Evolutionary conservation across 306 rosid species (phyloP).

Genomic region (Malus fusca): DNA sequence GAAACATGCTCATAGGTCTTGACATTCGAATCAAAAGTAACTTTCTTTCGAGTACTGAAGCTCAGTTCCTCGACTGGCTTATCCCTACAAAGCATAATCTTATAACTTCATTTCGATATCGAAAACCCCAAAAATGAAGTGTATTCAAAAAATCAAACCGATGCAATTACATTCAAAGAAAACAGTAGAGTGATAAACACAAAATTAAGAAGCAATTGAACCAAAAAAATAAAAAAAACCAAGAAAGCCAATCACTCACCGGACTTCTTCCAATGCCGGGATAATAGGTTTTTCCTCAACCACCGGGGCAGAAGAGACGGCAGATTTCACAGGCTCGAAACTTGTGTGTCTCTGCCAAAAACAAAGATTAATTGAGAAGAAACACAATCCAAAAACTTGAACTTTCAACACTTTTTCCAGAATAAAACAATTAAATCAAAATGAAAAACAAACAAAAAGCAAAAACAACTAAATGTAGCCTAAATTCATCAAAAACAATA

Average conservation of each 20-base stretch:
- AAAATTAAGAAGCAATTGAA: not conserved
- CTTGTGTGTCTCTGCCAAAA: constrained; percentile 36
- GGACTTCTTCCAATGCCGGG: constrained; percentile 21
- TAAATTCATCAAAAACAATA: not conserved
- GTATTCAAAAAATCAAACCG: not conserved
- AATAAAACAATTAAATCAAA: not conserved
- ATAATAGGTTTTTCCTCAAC: constrained; percentile 21
- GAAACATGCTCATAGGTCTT: constrained; percentile 58
- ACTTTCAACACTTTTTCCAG: not conserved
- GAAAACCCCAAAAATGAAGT: not conserved
- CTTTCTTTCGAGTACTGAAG: constrained; percentile 53
- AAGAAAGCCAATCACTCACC: constrained; percentile 30
- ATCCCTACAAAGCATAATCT: constrained; percentile 34
- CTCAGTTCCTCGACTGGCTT: constrained; percentile 42
- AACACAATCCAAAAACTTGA: not conserved
- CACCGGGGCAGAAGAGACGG: constrained; percentile 25
- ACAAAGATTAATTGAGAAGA: not conserved
- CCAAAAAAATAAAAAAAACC: not conserved
- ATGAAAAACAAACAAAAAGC: not conserved
- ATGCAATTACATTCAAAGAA: not conserved
- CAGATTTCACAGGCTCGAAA: constrained; percentile 29
- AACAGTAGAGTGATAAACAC: not conserved
- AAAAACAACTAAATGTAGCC: not conserved
- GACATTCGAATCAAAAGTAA: constrained; percentile 72
- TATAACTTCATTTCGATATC: not conserved